Evolutionary conservation across 495 filamentous ascomycete species (phyloP).

Genomic region (Neurospora discreta): DNA sequence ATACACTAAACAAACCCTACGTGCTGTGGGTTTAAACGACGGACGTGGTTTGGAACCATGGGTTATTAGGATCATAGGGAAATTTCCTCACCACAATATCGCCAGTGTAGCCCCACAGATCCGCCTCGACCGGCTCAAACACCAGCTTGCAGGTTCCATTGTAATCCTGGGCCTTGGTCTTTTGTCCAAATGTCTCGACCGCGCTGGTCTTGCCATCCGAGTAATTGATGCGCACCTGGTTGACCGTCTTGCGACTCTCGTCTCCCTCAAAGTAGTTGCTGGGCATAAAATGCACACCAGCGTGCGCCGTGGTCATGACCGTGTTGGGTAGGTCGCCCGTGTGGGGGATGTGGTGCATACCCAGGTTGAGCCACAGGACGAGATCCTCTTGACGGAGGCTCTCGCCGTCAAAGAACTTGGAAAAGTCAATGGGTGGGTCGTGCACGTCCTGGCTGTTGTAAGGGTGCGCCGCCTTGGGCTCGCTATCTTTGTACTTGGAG

Average conservation of each 20-base stretch:
- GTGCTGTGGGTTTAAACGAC: neutral
- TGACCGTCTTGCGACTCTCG: conserved; percentile 18
- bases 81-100: conserved; percentile 38
- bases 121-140: conserved; percentile 13
- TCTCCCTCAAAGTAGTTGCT: conserved; percentile 28
- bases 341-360: conserved; percentile 48
- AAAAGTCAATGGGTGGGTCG: conserved; percentile 45
- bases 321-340: conserved; percentile 46
- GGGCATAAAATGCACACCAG: conserved; percentile 31
- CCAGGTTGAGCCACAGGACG: conserved; percentile 44
- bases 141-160: conserved; percentile 12
- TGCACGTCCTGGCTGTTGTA: conserved; percentile 35
- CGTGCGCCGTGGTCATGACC: conserved; percentile 36
- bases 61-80: conserved; percentile 31
- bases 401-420: conserved; percentile 45
- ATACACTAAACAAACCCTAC: neutral
- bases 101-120: conserved; percentile 28
- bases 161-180: conserved; percentile 1
- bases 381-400: conserved; percentile 42
- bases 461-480: conserved; percentile 34
- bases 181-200: conserved; percentile 30
- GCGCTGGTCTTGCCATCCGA: conserved; percentile 20
- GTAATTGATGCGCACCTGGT: conserved; percentile 33
- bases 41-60: conserved; percentile 20
- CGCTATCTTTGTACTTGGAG: conserved; percentile 42